These are phyloP conservation scores for Wickerhamiella azyma DNA, from an alignment of 805 yeast species.

Conservation along the genomic window DNA sequence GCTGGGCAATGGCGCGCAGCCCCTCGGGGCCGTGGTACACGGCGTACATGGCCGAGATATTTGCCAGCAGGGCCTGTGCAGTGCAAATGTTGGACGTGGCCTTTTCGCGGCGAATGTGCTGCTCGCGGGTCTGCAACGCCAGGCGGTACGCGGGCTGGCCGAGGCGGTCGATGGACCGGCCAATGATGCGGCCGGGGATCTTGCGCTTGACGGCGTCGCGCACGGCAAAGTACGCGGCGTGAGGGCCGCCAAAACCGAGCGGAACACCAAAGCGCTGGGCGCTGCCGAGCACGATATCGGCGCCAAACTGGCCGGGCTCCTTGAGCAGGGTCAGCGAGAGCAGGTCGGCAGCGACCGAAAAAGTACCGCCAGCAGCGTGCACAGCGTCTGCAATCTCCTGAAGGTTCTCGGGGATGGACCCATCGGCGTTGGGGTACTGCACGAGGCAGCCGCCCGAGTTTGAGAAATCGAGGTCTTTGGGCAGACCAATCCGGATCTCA, in stretches of 20 bases:
- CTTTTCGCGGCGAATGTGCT: constrained; percentile 92
- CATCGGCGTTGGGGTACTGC: constrained; percentile 86
- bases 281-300: constrained; percentile 85
- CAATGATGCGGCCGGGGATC: constrained; percentile 93
- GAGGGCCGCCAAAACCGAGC: constrained; percentile 97
- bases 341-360: constrained; percentile 83
- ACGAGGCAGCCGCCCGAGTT: constrained; percentile 67
- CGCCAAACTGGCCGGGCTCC: constrained; percentile 76
- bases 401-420: constrained; percentile 41
- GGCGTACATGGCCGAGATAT: constrained; percentile 89
- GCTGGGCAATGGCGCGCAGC: constrained; percentile 56
- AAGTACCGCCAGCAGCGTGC: constrained; percentile 59
- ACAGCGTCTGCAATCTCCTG: constrained; percentile 44
- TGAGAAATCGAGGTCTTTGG: constrained; percentile 26
- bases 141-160: constrained; percentile 82
- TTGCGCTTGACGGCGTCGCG: constrained; percentile 69
- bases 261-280: constrained; percentile 97
- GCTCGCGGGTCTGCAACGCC: constrained; percentile 96
- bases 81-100: constrained; percentile 98
- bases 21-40: constrained; percentile 94
- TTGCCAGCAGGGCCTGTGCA: constrained; percentile 92
- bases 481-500: constrained; percentile 39
- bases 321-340: constrained; percentile 74
- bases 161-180: constrained; percentile 79
- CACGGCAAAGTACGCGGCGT: constrained; percentile 93